These are phyloP conservation scores for Fusarium xyrophilum DNA, from an alignment of 2,329 filamentous ascomycete species.

Conservation along the genomic window DNA sequence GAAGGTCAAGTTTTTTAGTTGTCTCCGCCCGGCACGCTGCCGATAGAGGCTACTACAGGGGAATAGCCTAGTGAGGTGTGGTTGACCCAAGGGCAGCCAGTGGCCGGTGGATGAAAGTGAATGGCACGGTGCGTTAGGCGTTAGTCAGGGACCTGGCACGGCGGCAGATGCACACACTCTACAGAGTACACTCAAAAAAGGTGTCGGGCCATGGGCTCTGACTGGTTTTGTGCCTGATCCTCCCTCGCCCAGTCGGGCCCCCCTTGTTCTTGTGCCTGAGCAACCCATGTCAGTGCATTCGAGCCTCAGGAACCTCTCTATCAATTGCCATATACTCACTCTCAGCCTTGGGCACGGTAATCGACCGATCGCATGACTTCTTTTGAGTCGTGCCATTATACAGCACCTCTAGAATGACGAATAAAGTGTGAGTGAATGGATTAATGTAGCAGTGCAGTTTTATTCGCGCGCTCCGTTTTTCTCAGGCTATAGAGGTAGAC, in stretches of 20 bases:
- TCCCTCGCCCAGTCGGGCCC: background rate
- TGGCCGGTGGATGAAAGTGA: conserved; percentile 10
- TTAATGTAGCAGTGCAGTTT: conserved; percentile 1
- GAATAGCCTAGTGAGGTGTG: conserved; percentile 29
- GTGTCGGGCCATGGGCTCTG: conserved; percentile 18
- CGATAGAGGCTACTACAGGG: background rate
- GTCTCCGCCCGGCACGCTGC: conserved; percentile 31
- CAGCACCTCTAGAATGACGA: background rate
- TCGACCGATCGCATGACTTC: conserved; percentile 5
- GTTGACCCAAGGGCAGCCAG: conserved; percentile 22
- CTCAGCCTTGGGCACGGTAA: background rate
- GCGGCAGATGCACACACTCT: conserved; percentile 40
- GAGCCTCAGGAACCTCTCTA: background rate
- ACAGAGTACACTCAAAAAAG: too few relatives aligned
- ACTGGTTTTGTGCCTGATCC: conserved; percentile 34
- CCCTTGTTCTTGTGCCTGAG: conserved; percentile 31
- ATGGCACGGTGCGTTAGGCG: conserved; percentile 42
- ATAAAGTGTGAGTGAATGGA: conserved; percentile 29
- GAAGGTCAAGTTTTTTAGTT: conserved; percentile 7
- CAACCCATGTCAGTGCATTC: conserved; percentile 8
- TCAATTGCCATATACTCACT: background rate
- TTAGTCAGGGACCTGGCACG: conserved; percentile 37
- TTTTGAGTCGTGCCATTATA: conserved; percentile 2
- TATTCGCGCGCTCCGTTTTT: conserved; percentile 24
- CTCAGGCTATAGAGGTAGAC: background rate